Conservation (phyloP, 202 grass and related monocot genomes). For the Hordeum pubiflorum region DNA sequence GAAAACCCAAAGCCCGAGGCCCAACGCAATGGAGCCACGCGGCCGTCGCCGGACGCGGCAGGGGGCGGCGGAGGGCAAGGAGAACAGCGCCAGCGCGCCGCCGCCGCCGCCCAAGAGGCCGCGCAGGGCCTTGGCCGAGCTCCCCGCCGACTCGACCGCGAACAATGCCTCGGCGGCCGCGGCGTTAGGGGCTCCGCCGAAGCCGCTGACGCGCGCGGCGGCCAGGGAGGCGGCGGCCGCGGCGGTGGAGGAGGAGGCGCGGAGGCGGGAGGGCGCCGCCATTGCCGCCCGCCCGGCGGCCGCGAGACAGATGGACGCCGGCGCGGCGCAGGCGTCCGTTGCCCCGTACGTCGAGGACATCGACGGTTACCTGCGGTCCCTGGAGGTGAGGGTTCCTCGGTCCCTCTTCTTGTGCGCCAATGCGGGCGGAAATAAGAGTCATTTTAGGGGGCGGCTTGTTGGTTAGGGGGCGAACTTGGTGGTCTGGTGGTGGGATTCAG, state of each 20-base stretch:
- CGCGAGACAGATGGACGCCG: background rate
- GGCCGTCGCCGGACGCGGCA: background rate
- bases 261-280: background rate
- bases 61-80: constrained; percentile 12
- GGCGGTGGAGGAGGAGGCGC: constrained; percentile 13
- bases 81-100: constrained; percentile 11
- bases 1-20: background rate
- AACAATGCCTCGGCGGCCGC: background rate
- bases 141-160: background rate
- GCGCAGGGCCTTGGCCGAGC: constrained; percentile 33
- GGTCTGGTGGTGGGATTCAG: background rate
- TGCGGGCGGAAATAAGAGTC: background rate
- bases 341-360: constrained; percentile 24
- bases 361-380: constrained; percentile 30
- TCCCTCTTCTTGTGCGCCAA: background rate
- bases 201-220: constrained; percentile 36
- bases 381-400: constrained; percentile 37
- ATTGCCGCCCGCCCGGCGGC: background rate
- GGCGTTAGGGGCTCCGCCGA: background rate
- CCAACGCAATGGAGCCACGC: background rate
- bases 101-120: background rate
- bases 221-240: constrained; percentile 9
- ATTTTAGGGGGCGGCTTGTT: background rate
- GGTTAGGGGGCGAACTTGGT: background rate
- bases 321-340: constrained; percentile 13